Evolutionary conservation across 2,329 filamentous ascomycete genomes (phyloP).

Genomic region (Sarocladium kiliense): DNA sequence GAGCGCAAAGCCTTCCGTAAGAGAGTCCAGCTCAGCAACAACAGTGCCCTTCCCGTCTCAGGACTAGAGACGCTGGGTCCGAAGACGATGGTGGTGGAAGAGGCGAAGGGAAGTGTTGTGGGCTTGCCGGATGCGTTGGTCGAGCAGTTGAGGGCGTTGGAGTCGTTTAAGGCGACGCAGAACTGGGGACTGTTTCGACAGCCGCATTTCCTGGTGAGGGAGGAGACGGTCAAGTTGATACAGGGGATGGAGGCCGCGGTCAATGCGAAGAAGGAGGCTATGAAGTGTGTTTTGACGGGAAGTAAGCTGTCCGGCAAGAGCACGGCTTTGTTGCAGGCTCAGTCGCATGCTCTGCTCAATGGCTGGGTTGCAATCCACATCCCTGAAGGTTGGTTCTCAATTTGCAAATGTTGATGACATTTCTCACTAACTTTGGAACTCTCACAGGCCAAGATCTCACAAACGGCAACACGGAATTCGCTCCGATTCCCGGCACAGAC

Average conservation of each 20-base stretch:
- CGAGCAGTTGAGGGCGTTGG: conserved; percentile 74
- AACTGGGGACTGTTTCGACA: conserved; percentile 81
- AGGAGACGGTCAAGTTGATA: conserved; percentile 71
- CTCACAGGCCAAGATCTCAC: conserved; percentile 70
- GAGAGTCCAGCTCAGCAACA: conserved; percentile 87
- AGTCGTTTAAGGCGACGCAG: conserved; percentile 89
- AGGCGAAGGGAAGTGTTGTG: conserved; percentile 61
- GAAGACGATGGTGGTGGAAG: conserved; percentile 47
- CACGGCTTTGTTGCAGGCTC: conserved; percentile 75
- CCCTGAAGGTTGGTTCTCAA: conserved; percentile 65
- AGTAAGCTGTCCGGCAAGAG: conserved; percentile 79
- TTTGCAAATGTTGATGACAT: too few species aligned
- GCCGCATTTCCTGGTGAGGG: conserved; percentile 72
- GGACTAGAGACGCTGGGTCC: conserved; percentile 58
- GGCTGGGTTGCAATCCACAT: conserved; percentile 86
- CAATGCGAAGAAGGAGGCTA: conserved; percentile 40
- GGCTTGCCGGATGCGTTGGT: conserved; percentile 64
- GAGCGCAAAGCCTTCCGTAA: conserved; percentile 86
- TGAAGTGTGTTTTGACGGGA: conserved; percentile 67
- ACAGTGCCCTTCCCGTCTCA: conserved; percentile 77
- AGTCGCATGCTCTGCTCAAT: conserved; percentile 75
- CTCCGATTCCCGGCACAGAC: conserved; percentile 55
- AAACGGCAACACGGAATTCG: conserved; percentile 76
- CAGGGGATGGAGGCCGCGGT: conserved; percentile 54
- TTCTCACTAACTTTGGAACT: conserved; percentile 10